Conservation (phyloP, 108 stramenopile genomes). For the Pseudonitzschia pungens region DNA sequence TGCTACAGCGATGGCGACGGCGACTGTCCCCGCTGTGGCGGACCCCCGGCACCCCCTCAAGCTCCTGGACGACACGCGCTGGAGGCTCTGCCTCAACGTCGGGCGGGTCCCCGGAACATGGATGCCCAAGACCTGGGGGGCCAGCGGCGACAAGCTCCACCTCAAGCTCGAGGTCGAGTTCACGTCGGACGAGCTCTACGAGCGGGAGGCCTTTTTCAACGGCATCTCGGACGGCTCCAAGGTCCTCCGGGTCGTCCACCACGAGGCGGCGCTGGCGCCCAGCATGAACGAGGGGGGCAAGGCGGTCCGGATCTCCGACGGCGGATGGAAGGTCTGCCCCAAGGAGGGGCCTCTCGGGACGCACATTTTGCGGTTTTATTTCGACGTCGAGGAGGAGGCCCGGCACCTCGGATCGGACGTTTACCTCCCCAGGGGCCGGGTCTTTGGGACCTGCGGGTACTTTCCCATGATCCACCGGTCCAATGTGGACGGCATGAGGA, state of each 20-base stretch:
- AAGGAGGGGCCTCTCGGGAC: slow-evolving; percentile 71
- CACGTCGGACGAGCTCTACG: slow-evolving; percentile 48
- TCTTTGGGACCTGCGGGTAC: slow-evolving; percentile 80
- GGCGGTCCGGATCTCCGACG: slow-evolving; percentile 43
- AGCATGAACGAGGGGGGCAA: slow-evolving; percentile 49
- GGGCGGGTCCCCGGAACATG: slow-evolving; percentile 76
- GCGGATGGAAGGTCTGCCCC: slow-evolving; percentile 65
- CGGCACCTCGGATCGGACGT: slow-evolving; percentile 52
- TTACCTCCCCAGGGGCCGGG: slow-evolving; percentile 62
- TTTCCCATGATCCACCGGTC: slow-evolving; percentile 49
- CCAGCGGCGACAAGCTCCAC: slow-evolving; percentile 54
- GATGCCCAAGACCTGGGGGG: slow-evolving; percentile 85
- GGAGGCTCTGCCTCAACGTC: slow-evolving; percentile 68
- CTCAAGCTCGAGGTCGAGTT: slow-evolving; percentile 66
- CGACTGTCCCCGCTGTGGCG: not conserved
- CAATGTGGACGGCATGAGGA: not conserved
- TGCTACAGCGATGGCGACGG: not conserved
- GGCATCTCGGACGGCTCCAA: slow-evolving; percentile 44
- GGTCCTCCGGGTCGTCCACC: slow-evolving; percentile 45
- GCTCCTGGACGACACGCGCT: slow-evolving; percentile 55
- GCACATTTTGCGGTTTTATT: slow-evolving; percentile 63
- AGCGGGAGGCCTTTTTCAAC: slow-evolving; percentile 66
- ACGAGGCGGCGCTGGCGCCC: slow-evolving; percentile 41
- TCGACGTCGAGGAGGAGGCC: slow-evolving; percentile 62
- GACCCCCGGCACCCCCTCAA: slow-evolving; percentile 13